phyloP scores from a whole-genome alignment of 108 stramenopile genomes.

The Skeletonema grethae region DNA sequence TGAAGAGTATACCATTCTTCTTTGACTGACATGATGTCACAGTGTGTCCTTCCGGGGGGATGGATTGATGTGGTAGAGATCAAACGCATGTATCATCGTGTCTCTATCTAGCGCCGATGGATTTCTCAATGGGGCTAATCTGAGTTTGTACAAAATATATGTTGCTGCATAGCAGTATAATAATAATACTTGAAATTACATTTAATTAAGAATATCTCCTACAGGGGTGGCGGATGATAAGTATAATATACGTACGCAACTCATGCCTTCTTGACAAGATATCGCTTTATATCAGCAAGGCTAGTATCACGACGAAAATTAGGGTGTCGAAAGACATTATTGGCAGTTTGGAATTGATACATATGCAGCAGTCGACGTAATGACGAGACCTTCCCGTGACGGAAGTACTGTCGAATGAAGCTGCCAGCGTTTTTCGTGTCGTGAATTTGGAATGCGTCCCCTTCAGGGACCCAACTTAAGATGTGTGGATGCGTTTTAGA shows the following conservation, averaged over 20 bases:
- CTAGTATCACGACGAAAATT: constrained; percentile 3
- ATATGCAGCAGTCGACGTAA: constrained; percentile 9
- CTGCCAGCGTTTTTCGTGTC: background rate
- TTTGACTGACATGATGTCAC: background rate
- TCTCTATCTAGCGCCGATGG: too few relatives aligned
- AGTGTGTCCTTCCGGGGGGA: background rate
- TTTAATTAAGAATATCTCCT: background rate
- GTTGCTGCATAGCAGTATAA: background rate
- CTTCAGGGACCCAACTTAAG: background rate
- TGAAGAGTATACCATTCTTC: background rate
- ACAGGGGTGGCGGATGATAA: too few relatives aligned
- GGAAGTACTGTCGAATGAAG: constrained; percentile 8
- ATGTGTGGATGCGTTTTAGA: background rate
- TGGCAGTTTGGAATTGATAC: constrained; percentile 2
- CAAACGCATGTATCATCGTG: too few relatives aligned
- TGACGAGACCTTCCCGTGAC: constrained; percentile 7
- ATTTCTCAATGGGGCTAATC: background rate
- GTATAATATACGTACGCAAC: background rate
- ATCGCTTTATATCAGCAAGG: background rate
- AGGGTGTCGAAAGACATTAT: constrained; percentile 6
- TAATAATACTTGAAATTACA: background rate
- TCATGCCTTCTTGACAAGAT: background rate
- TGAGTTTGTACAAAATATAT: background rate
- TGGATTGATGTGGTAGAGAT: background rate
- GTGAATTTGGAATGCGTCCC: background rate